Evolutionary conservation across 139 green algal species (phyloP).

Genomic region (Diplosphaera chodatii): DNA sequence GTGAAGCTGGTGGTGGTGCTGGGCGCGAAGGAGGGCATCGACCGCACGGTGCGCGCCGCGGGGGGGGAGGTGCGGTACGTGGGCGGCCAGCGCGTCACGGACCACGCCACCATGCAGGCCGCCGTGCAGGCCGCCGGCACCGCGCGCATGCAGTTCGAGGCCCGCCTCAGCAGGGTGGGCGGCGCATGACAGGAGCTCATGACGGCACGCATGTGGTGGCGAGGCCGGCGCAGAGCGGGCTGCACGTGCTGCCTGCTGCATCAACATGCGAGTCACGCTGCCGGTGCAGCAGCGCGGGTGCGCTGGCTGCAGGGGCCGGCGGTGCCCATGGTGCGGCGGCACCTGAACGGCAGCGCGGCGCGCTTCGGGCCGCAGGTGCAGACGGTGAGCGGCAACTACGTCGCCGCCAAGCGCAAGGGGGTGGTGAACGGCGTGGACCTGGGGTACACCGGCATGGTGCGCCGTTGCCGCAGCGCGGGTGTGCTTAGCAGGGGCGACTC

Average conservation of each 20-base stretch:
- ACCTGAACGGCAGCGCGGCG: slow-evolving; percentile 46
- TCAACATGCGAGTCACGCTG: too few relatives aligned
- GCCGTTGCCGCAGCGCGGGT: too few relatives aligned
- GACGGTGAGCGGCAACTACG: slow-evolving; percentile 75
- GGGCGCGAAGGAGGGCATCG: slow-evolving; percentile 53
- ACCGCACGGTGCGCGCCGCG: not conserved
- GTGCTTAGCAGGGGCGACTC: too few relatives aligned
- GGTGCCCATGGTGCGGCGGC: slow-evolving; percentile 67
- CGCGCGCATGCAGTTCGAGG: slow-evolving; percentile 35
- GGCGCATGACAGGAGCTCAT: too few relatives aligned
- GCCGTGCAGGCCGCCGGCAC: slow-evolving; percentile 26
- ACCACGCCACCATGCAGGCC: slow-evolving; percentile 27
- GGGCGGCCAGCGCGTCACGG: slow-evolving; percentile 63
- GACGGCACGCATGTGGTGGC: too few relatives aligned
- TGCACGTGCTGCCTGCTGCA: too few relatives aligned
- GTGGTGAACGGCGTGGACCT: slow-evolving; percentile 78
- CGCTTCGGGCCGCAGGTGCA: slow-evolving; percentile 32
- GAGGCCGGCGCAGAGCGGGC: too few relatives aligned
- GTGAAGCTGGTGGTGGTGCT: slow-evolving; percentile 82
- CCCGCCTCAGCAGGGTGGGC: slow-evolving; percentile 53
- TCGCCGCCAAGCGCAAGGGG: slow-evolving; percentile 65
- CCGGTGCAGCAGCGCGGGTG: too few relatives aligned
- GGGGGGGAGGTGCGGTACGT: slow-evolving; percentile 33
- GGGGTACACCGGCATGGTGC: slow-evolving; percentile 65
- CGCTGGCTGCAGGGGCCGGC: slow-evolving; percentile 45